Evolutionary conservation across 148 eudicot species (phyloP), one percentile per base, ranked within the genome.

Genomic region (Cornus florida): DNA sequence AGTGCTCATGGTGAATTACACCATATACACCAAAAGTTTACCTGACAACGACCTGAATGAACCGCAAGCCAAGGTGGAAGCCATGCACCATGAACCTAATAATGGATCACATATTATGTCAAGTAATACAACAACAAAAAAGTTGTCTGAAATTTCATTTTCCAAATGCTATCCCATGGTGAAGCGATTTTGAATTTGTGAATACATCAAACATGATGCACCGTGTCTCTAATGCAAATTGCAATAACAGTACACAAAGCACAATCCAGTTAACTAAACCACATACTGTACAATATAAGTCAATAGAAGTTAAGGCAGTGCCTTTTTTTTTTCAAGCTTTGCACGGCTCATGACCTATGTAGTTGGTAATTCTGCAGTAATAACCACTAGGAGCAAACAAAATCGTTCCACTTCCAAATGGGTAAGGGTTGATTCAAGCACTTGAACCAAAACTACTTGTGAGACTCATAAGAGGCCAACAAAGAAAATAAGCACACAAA

Each of bases 11-110:
- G 48, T 43, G 48, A 70, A n/a, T 46, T 8, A 39, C 5, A 72
- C 53, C 69, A 68, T 28, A 69, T 57, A 76, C 31, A 22, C 74
- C 74, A 65, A 79, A 62, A 69, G 74, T 46, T 83, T 83, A 90
- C 95, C 93, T 89, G 84, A 72, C 78, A 85, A 71, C 78, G 86
- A 69, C 85, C 41, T 71, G 69, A 50, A 80, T 88, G 90, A 65
- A 82, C 83, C 69, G 87, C 89, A 77, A 95, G 87, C 98, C 98
- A 95, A 77, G 94, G 97, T 75, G 98, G 98, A 82, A 95, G 88
- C 97, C 97, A 95, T 75, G 97, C 92, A 77, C 91, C 90, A 82
- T 93, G 97, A 72, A 91, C 97, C 98, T 94, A 91, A 77, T 71
- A 46, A 78, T 69, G 7, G 48, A 56, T 35, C 31, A 38, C 8